Conservation (phyloP, 495 filamentous ascomycete species). For the Neurospora pannonica region DNA sequence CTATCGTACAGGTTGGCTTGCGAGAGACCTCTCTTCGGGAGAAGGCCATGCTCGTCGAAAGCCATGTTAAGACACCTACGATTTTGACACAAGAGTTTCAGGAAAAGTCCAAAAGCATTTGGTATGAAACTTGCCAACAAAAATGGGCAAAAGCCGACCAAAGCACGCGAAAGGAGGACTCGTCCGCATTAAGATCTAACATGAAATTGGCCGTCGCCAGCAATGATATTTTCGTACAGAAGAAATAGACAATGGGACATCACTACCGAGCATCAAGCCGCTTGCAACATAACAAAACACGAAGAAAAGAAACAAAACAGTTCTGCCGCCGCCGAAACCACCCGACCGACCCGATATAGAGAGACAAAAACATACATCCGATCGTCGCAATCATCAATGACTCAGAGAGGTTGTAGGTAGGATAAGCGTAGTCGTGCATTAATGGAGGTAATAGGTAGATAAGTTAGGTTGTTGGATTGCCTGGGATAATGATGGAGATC, state of each 20-base stretch:
- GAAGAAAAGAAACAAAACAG: neutral
- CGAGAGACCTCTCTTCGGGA: neutral
- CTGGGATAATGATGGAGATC: neutral
- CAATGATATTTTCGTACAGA: neutral
- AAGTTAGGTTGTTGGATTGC: neutral
- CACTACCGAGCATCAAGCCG: neutral
- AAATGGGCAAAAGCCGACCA: neutral
- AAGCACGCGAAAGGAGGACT: neutral
- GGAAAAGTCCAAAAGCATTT: neutral
- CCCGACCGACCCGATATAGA: neutral
- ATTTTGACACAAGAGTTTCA: neutral
- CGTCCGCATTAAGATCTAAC: neutral
- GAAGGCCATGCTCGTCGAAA: neutral
- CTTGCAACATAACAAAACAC: neutral
- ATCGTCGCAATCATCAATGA: neutral
- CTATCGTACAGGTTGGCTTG: neutral
- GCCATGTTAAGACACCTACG: neutral
- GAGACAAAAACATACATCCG: neutral
- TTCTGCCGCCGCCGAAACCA: neutral
- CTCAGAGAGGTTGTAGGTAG: neutral
- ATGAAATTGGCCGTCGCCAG: neutral
- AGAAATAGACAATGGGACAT: neutral
- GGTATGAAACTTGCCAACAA: neutral
- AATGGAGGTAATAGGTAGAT: neutral
- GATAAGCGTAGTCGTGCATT: neutral